A percentile compares a stretch with the other conserved stretches of the same genome.
phyloP scores from a whole-genome alignment of 2,329 filamentous ascomycete species.

The Colletotrichum sp. region DNA sequence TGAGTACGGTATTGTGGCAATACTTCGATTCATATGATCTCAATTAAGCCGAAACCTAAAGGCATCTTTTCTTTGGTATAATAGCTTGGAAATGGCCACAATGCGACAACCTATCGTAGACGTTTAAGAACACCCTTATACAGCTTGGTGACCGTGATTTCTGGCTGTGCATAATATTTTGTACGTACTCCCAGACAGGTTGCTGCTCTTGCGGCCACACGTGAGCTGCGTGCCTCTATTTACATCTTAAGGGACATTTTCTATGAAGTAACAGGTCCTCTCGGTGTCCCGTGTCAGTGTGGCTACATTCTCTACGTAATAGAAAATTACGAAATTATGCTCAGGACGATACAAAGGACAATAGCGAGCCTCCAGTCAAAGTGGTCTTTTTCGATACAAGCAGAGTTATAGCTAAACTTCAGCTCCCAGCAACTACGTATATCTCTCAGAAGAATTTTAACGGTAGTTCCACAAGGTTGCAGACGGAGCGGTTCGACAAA shows the following conservation, averaged over 20 bases:
- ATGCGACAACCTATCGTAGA: not conserved
- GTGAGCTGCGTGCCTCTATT: fast-evolving
- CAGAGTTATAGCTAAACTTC: not conserved
- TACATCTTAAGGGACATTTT: not conserved
- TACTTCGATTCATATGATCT: not conserved
- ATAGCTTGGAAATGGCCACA: not conserved
- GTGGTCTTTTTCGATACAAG: not conserved
- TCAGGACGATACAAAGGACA: not conserved
- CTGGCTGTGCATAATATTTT: not conserved
- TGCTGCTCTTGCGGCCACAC: not conserved
- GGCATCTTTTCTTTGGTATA: not conserved
- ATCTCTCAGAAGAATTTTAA: not conserved
- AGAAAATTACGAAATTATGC: not conserved
- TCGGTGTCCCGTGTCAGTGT: not conserved
- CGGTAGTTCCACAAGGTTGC: not conserved
- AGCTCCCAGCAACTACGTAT: no score
- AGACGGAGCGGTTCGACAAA: not conserved
- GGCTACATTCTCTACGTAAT: not conserved
- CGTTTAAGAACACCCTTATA: fast-evolving
- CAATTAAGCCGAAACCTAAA: not conserved
- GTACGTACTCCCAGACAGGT: not conserved
- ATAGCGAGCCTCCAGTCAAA: no score
- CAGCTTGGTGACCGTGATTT: not conserved
- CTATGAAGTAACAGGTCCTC: fast-evolving
- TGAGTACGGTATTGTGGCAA: not conserved